These are phyloP conservation scores for Xerocomus cyaneibrunnescens DNA, from an alignment of 1,284 basidiomycete species.

Conservation along the genomic window DNA sequence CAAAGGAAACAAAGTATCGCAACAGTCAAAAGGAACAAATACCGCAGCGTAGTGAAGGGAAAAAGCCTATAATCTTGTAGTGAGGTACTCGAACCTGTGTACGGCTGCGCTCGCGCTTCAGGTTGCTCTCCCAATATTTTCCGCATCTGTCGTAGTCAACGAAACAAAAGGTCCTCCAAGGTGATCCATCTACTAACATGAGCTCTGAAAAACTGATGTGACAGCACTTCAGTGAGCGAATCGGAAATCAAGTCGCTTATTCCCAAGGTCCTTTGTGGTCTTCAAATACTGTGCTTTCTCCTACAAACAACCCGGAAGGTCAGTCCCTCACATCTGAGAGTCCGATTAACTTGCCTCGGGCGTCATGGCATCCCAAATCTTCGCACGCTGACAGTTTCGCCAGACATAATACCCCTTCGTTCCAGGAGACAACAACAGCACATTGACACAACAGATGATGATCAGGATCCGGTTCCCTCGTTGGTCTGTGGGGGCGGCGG, in stretches of 20 bases:
- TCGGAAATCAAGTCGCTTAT: constrained; percentile 40
- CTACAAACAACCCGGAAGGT: constrained; percentile 10
- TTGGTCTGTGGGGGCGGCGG: constrained; percentile 36
- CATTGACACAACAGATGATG: constrained; percentile 45
- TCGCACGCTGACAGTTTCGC: constrained; percentile 44
- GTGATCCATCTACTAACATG: too few relatives aligned
- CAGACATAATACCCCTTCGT: constrained; percentile 35
- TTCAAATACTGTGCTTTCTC: constrained; percentile 43
- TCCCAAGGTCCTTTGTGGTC: constrained; percentile 43
- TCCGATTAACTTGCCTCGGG: constrained; percentile 36
- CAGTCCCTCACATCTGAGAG: background rate
- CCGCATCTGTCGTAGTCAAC: too few relatives aligned
- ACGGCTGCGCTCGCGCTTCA: too few relatives aligned
- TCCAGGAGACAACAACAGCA: constrained; percentile 49
- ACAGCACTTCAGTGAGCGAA: constrained; percentile 38
- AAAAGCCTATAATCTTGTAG: too few relatives aligned
- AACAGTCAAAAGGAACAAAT: too few relatives aligned
- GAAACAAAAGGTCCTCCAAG: too few relatives aligned
- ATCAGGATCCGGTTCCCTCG: constrained; percentile 51
- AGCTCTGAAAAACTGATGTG: too few relatives aligned
- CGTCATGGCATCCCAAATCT: constrained; percentile 53
- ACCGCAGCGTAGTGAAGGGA: too few relatives aligned
- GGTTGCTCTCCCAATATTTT: too few relatives aligned
- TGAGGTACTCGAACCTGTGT: too few relatives aligned
- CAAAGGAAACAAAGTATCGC: too few relatives aligned